Base-by-base conservation (phyloP, 1,284 basidiomycete genomes). In the Pseudozyma thailandica region DNA sequence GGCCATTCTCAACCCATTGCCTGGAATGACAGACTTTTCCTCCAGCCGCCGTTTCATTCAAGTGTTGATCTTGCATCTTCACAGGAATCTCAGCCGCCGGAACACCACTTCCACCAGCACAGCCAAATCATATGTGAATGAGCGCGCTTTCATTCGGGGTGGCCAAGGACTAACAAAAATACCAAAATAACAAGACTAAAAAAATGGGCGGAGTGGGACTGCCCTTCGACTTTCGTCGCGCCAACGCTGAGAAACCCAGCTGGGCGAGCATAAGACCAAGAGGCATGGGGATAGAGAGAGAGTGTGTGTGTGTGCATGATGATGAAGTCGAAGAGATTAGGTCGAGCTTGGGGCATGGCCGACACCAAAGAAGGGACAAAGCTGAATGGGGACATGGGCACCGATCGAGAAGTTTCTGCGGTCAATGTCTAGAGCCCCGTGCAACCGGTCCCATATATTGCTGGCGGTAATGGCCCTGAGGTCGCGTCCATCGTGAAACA, bases 401-500 rank as follows among this genome's bases (percentile, higher is more conserved):
- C 31, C 7, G 31, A 13, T n/a, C n/a, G 12, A 33, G 31, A 33
- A 33, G 7, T 10, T 10, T 33, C 31, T n/a, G n/a, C n/a, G n/a
- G n/a, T n/a, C n/a, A n/a, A n/a, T n/a, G n/a, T n/a, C n/a, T n/a
- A n/a, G n/a, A n/a, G n/a, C n/a, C n/a, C n/a, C n/a, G n/a, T n/a
- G n/a, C n/a, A n/a, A n/a, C n/a, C n/a, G n/a, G n/a, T n/a, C n/a
- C n/a, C n/a, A n/a, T n/a, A n/a, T n/a, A n/a, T n/a, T n/a, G n/a
- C n/a, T n/a, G n/a, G n/a, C n/a, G n/a, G n/a, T n/a, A n/a, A n/a
- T n/a, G n/a, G n/a, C n/a, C n/a, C n/a, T n/a, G n/a, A n/a, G n/a
- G n/a, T n/a, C n/a, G n/a, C n/a, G n/a, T n/a, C 60, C 60, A 56
- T 23, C 53, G 37, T 8, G 52, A 62, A 16, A 62, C 16, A 46